Percentiles rank a stretch among this genome's conserved stretches.
phyloP scores from a whole-genome alignment of 1,284 basidiomycete species.

The Boletellus deceptivus region DNA sequence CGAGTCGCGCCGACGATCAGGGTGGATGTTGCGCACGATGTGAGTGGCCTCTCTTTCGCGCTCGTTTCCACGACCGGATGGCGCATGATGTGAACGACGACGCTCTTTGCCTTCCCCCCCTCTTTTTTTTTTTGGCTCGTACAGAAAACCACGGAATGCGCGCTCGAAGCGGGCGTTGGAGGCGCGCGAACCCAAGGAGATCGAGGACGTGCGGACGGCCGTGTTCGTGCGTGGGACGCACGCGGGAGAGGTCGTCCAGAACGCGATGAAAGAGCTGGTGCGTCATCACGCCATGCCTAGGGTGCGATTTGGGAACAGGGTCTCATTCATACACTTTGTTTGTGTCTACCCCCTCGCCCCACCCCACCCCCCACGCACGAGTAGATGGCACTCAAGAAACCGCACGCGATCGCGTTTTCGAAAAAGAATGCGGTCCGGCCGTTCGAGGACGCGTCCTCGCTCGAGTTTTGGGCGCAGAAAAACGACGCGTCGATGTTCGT shows the following conservation, averaged over 20 bases:
- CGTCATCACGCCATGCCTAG: constrained; percentile 29
- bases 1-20: too few species aligned
- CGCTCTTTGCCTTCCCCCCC: too few species aligned
- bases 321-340: too few species aligned
- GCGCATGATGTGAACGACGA: too few species aligned
- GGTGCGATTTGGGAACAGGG: too few species aligned
- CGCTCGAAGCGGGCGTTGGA: constrained; percentile 93
- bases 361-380: too few species aligned
- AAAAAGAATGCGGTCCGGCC: constrained; percentile 94
- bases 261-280: constrained; percentile 87
- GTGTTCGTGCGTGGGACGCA: constrained; percentile 92
- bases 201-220: constrained; percentile 82
- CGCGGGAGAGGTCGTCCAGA: constrained; percentile 77
- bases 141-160: constrained; percentile 95
- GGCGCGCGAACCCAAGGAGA: constrained; percentile 83
- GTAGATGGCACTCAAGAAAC: constrained; percentile 92
- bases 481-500: constrained; percentile 95
- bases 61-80: too few species aligned
- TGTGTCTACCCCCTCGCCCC: too few species aligned
- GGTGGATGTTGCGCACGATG: constrained; percentile 40
- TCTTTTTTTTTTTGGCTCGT: too few species aligned
- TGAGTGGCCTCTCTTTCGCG: constrained; percentile 19
- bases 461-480: constrained; percentile 93
- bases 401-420: constrained; percentile 87
- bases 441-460: constrained; percentile 81